Evolutionary conservation across 129 eudicot genomes (phyloP).

Genomic region (Arctium lappa): DNA sequence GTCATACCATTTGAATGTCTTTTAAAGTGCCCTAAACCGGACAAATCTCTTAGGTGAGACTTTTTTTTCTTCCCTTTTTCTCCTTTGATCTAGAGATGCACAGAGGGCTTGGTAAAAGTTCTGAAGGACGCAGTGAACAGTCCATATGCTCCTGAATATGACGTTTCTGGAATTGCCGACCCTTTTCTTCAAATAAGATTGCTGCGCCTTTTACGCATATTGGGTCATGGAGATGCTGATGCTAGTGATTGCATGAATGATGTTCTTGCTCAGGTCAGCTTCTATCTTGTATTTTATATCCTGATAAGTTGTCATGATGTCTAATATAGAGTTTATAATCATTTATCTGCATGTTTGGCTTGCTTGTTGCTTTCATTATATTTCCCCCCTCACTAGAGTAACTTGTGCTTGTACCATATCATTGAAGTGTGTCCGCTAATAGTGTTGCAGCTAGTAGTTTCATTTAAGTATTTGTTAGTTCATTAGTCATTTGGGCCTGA

Average conservation of each 20-base stretch:
- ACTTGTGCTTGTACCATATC: conserved; percentile 7
- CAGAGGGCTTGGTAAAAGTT: conserved; percentile 78
- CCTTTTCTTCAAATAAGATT: conserved; percentile 96
- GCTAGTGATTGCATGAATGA: conserved; percentile 99
- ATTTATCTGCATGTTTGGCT: conserved; percentile 7
- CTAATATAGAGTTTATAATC: conserved; percentile 9
- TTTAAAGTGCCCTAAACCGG: conserved; percentile 7
- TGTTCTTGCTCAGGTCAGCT: conserved; percentile 84
- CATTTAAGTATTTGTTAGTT: not conserved
- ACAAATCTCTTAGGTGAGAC: conserved; percentile 5
- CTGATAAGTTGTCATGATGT: conserved; percentile 1
- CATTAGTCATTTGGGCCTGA: not conserved
- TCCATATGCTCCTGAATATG: conserved; percentile 98
- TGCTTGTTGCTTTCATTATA: not conserved
- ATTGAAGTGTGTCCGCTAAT: not conserved
- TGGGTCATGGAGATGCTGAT: conserved; percentile 97
- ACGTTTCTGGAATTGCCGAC: conserved; percentile 85
- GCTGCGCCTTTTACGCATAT: conserved; percentile 68
- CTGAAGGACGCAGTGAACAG: conserved; percentile 94
- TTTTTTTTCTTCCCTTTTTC: not conserved
- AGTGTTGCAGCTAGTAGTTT: conserved; percentile 3
- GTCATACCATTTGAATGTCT: not conserved
- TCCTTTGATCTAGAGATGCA: conserved; percentile 63
- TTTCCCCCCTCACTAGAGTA: not conserved
- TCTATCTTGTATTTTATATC: conserved; percentile 17